A percentile compares a stretch with the other conserved stretches of the same genome.
phyloP scores from a whole-genome alignment of 768 basidiomycete genomes.

The Mrakia blollopis region DNA sequence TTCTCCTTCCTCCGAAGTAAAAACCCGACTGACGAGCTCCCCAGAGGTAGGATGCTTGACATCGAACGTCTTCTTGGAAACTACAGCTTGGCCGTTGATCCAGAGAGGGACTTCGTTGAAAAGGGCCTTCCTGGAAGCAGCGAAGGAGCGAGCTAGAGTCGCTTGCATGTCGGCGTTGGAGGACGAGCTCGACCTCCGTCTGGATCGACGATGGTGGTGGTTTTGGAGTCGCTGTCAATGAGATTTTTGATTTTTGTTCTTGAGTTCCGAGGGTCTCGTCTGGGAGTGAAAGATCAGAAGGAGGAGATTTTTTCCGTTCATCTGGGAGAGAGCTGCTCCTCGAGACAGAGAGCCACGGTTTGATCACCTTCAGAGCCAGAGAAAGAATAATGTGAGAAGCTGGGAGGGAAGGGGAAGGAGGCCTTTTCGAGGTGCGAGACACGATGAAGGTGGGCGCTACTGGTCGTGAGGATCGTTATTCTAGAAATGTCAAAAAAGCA shows the following conservation, averaged over 20 bases:
- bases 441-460: no score
- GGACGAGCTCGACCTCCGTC: not conserved
- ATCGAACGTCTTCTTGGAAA: not conserved
- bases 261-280: no score
- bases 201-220: not conserved
- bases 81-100: conserved; percentile 1
- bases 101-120: conserved; percentile 18
- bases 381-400: no score
- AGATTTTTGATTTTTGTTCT: no score
- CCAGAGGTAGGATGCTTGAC: conserved; percentile 3
- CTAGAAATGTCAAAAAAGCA: not conserved
- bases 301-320: no score
- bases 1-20: not conserved
- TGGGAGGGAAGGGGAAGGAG: not conserved
- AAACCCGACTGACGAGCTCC: not conserved
- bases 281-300: not conserved
- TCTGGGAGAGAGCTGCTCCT: no score
- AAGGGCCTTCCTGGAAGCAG: not conserved
- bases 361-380: no score
- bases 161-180: not conserved
- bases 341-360: no score
- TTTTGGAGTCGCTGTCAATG: not conserved
- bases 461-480: not conserved
- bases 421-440: no score
- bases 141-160: not conserved